These are phyloP conservation scores for Phytophthora meadii DNA, from an alignment of 352 stramenopile species.

Conservation along the genomic window DNA sequence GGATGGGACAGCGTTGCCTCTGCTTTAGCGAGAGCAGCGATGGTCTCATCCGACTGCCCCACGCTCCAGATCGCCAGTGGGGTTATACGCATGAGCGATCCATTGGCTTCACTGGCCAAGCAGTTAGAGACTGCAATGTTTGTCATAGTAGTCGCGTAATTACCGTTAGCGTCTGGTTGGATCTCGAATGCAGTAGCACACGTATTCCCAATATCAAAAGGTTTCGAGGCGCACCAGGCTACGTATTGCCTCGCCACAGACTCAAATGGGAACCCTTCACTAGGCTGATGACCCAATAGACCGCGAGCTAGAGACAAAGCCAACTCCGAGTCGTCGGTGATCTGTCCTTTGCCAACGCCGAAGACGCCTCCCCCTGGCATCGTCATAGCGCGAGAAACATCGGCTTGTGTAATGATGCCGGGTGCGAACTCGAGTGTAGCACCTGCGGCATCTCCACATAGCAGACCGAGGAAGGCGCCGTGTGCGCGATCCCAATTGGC, in stretches of 20 bases:
- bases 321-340: constrained; percentile 73
- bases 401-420: constrained; percentile 28
- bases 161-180: constrained; percentile 17
- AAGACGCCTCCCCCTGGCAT: constrained; percentile 64
- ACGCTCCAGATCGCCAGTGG: constrained; percentile 54
- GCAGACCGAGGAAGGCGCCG: constrained; percentile 53
- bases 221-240: constrained; percentile 42
- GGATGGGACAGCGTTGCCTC: constrained; percentile 64
- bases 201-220: constrained; percentile 65
- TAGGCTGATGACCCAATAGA: constrained; percentile 29
- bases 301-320: constrained; percentile 51
- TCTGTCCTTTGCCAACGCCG: constrained; percentile 49
- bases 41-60: constrained; percentile 30
- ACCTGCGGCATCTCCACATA: constrained; percentile 60
- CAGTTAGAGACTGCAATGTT: constrained; percentile 30
- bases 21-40: constrained; percentile 36
- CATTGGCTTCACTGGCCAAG: constrained; percentile 55
- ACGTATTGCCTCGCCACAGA: constrained; percentile 47
- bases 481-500: constrained; percentile 43
- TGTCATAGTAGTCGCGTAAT: constrained; percentile 36
- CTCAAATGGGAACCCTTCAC: constrained; percentile 46
- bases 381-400: constrained; percentile 42
- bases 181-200: constrained; percentile 50
- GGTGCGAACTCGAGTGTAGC: constrained; percentile 61
- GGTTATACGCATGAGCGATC: constrained; percentile 60